Evolutionary conservation across 441 rosid genomes (phyloP).

Genomic region (Arabidopsis hybrid): DNA sequence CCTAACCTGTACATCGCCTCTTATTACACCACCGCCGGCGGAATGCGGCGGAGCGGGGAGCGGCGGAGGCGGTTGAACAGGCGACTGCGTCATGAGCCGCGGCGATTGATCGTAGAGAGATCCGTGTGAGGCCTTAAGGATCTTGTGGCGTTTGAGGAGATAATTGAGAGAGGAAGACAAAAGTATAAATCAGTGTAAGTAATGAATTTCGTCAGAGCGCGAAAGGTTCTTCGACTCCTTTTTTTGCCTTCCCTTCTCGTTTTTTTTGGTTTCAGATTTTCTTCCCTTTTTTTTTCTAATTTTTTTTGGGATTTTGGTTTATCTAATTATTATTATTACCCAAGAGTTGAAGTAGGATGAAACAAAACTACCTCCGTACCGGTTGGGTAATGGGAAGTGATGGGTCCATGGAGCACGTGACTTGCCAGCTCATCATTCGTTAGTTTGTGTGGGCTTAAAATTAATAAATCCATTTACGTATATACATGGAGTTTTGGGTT

Average conservation of each 20-base stretch:
- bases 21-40: constrained; percentile 35
- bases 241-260: constrained; percentile 34
- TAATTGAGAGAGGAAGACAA: constrained; percentile 28
- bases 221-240: constrained; percentile 45
- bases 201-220: constrained; percentile 49
- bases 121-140: constrained; percentile 11
- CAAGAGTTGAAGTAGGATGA: background rate
- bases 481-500: background rate
- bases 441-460: constrained; percentile 7
- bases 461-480: background rate
- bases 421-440: constrained; percentile 21
- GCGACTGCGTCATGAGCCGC: constrained; percentile 45
- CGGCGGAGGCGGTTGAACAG: constrained; percentile 57
- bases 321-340: background rate
- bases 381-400: constrained; percentile 29
- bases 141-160: constrained; percentile 29
- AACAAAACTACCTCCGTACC: constrained; percentile 30
- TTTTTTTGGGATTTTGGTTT: constrained; percentile 11
- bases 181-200: constrained; percentile 37
- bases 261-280: constrained; percentile 41
- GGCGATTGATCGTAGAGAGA: constrained; percentile 11
- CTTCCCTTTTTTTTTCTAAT: background rate
- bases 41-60: constrained; percentile 56
- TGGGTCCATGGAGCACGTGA: constrained; percentile 34
- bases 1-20: constrained; percentile 80